Evolutionary conservation across 495 filamentous ascomycete species (phyloP), one percentile per base, ranked within the genome.

Genomic region (Penicillium diatomitis): DNA sequence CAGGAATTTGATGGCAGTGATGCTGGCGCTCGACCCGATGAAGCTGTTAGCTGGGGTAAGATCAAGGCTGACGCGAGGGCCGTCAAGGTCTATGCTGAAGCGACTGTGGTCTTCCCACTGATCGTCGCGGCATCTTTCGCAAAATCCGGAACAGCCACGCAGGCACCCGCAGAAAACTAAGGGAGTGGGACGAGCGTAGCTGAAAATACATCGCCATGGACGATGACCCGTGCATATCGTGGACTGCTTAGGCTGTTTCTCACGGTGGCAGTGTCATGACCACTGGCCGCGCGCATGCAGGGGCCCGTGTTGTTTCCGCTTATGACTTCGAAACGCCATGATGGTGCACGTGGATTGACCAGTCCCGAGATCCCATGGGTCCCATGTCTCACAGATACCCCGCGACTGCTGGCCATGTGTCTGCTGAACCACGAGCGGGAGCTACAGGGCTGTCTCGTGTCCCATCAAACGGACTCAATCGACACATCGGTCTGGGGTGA

Each of bases 11-110:
- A 98, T 65, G 94, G 92, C 0, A 94, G 87, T 52, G 94, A 98
- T 75, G 91, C 94, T 3, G 92, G 94, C 0, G 92, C 94, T 2
- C 76, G 94, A 41, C 94, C 94, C 5, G 92, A 97, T 57, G 92
- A 98, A 68, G 92, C 92, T 0, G 88, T 98, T 9, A 95, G 88
- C 55, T 98, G 94, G 92, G 92, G 92, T 4, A 97, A 98, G 76
- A 96, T 98, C 66, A 95, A 90, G 64, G 72, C 79, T 20, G 87
- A 85, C 37, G 94, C 78, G 0, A 80, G 88, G 48, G 83, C 84
- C 48, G 90, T 96, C 44, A 96, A 97, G 79, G 88, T 98, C 2
- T 95, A 92, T 54, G 81, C 86, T 9, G 92, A 98, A 58, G 92
- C 92, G 2, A 97, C 94, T 0, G 79, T 89, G 2, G 89, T 82